Evolutionary conservation across 2,329 filamentous ascomycete genomes (phyloP).

Genomic region (Aspergillus melleus): DNA sequence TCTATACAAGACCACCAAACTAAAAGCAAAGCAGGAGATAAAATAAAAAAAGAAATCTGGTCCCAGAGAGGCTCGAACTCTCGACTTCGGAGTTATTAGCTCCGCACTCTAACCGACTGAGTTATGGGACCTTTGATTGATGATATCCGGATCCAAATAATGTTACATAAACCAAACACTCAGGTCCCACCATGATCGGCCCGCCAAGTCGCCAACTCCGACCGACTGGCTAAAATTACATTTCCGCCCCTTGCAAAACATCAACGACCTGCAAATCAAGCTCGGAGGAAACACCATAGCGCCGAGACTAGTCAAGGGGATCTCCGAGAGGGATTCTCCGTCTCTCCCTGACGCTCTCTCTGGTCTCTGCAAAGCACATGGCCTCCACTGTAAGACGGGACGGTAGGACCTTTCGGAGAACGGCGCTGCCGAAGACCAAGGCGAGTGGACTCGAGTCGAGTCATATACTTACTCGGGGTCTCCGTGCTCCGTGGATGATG

Average conservation of each 20-base stretch:
- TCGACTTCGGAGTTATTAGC: neutral
- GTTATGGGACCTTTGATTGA: neutral
- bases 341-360: neutral
- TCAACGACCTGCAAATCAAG: neutral
- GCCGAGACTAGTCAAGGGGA: neutral
- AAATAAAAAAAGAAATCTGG: neutral
- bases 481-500: neutral
- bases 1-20: neutral
- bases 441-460: too few species aligned
- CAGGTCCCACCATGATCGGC: too few species aligned
- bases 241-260: neutral
- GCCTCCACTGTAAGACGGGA: neutral
- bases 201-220: neutral
- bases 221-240: neutral
- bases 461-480: neutral
- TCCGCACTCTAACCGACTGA: neutral
- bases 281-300: neutral
- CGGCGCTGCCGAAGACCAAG: neutral
- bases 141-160: neutral
- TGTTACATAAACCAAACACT: neutral
- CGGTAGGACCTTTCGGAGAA: neutral
- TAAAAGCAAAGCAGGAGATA: neutral
- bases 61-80: neutral
- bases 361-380: neutral
- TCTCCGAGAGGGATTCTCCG: neutral